Base-by-base conservation (phyloP, 2,329 filamentous ascomycete species). In the Fusarium irregulare region DNA sequence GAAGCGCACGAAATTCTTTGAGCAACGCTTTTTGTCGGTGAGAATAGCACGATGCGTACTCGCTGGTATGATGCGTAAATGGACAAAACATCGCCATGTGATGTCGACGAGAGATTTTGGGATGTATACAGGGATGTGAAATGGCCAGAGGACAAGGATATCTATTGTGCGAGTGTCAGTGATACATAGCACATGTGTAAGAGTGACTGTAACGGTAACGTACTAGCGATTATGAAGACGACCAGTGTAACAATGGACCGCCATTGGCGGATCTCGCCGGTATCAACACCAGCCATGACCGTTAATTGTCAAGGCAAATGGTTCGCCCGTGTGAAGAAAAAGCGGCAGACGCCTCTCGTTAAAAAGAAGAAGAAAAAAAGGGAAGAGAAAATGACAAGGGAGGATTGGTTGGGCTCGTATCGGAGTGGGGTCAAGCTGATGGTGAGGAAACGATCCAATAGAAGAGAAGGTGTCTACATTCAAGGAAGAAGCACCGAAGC, bases 161-260 rank as follows among this genome's bases (percentile, higher is more conserved):
- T 93, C 91, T 93, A 70, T 41, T 47, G 53, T 20, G n/a, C 16
- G 28, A 13, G 10, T 28, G 48, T 64, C 41, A 64, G 60, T 64
- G 40, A 42, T 51, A 16, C 23, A 12, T n/a, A 6, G 21, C 8
- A n/a, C 13, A 1, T n/a, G 37, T n/a, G 11, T 18, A 18, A 37
- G 4, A 16, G 16, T 23, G 21, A 23, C 21, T 2, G 21, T 14
- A 18, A 25, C 28, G 13, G 42, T 2, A 87, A 87, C 89, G 84
- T 81, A 92, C 91, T 93, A 7, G 91, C 90, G 42, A 91, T 45
- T 34, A 92, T 81, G 73, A 93, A 93, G 46, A 90, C 85, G 56
- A 93, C 80, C 34, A 93, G 83, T 0, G 90, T 92, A 60, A 93
- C 79, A 51, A 93, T 92, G 18, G 91, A 92, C 51, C 87, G 84